Percentiles rank a stretch among this genome's conserved stretches.
These are phyloP conservation scores for Stagonosporopsis chrysanthemi DNA, from an alignment of 2,329 filamentous ascomycete genomes.

Conservation along the genomic window DNA sequence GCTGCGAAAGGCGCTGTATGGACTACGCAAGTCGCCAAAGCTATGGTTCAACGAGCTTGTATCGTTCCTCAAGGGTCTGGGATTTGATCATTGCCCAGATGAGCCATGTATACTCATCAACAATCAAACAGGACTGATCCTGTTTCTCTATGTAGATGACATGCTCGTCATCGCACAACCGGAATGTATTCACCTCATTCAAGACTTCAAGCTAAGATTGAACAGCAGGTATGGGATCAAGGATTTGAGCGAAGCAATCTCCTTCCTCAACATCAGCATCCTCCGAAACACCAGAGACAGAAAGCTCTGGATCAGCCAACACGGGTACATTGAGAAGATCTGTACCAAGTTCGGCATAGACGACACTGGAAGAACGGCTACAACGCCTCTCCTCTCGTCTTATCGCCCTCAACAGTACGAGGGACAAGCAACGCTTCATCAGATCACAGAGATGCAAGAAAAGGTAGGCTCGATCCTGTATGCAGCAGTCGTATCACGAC, in stretches of 20 bases:
- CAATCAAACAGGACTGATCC: not conserved
- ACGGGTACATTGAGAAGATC: not conserved
- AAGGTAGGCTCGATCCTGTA: constrained; percentile 1
- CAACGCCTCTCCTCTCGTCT: not conserved
- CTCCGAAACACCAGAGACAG: not conserved
- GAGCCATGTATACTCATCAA: constrained; percentile 1
- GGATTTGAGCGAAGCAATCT: not conserved
- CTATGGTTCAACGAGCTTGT: not conserved
- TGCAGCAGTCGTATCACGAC: not conserved
- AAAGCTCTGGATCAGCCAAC: not conserved
- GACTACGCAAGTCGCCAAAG: not conserved
- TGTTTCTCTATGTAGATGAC: not conserved
- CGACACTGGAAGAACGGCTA: not conserved
- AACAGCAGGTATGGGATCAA: not conserved
- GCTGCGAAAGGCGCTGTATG: not conserved
- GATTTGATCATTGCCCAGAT: not conserved
- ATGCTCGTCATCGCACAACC: not conserved
- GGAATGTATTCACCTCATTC: not conserved
- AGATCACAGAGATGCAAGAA: constrained; percentile 4
- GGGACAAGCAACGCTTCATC: not conserved
- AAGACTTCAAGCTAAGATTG: constrained; percentile 3
- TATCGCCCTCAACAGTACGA: not conserved
- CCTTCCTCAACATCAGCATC: not conserved
- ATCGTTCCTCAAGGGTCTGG: not conserved
- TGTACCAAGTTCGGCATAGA: not conserved